A percentile compares a stretch with the other conserved stretches of the same genome.
These are phyloP conservation scores for Saccharomycopsis synnaedendra DNA, from an alignment of 805 yeast species.

Conservation along the genomic window DNA sequence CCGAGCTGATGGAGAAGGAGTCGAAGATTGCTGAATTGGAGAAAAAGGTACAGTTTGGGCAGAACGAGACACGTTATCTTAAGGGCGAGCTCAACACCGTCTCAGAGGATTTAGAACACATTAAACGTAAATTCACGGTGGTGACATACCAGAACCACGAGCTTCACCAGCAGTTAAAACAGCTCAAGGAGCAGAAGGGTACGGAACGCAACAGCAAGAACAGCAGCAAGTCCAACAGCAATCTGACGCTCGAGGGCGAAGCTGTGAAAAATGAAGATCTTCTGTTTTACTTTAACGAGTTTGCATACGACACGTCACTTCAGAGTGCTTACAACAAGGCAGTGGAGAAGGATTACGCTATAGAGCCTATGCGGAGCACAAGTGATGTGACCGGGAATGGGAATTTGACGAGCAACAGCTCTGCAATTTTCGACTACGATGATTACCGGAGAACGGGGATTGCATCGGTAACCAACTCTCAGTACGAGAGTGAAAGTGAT, in stretches of 20 bases:
- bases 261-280: not conserved
- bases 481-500: conserved; percentile 7
- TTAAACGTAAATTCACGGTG: conserved; percentile 14
- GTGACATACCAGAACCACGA: conserved; percentile 11
- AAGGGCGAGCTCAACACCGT: conserved; percentile 2
- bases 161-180: not conserved
- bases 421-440: conserved; percentile 4
- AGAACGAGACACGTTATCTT: not conserved
- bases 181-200: not conserved
- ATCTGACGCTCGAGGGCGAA: not conserved
- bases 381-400: not conserved
- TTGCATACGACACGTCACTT: conserved; percentile 4
- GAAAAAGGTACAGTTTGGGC: not conserved
- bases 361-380: not conserved
- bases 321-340: not conserved
- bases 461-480: conserved; percentile 5
- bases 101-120: conserved; percentile 10
- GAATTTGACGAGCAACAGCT: conserved; percentile 6
- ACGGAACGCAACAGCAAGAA: not conserved
- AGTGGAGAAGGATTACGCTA: not conserved
- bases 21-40: not conserved
- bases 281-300: conserved; percentile 4
- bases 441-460: not conserved
- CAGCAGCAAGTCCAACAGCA: conserved; percentile 1
- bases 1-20: not conserved